These are phyloP conservation scores for Xylaria castorea DNA, from an alignment of 495 filamentous ascomycete species.

Conservation along the genomic window DNA sequence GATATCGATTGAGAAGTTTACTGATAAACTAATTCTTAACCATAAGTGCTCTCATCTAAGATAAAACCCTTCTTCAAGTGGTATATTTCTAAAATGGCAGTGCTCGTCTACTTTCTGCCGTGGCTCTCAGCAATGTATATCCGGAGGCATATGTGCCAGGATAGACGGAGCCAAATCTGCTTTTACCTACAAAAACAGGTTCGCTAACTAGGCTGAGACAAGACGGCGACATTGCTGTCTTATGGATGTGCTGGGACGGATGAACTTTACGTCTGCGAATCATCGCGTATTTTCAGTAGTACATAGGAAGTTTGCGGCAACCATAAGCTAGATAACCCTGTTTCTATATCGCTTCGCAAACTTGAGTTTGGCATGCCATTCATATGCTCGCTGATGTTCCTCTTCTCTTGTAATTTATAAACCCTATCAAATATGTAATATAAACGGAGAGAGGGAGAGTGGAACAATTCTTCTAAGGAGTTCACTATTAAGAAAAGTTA, in stretches of 20 bases:
- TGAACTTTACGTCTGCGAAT: neutral
- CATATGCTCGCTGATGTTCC: neutral
- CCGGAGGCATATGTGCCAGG: neutral
- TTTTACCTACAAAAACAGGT: too few relatives aligned
- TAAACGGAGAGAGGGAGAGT: neutral
- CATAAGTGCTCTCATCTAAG: neutral
- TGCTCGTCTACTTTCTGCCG: too few relatives aligned
- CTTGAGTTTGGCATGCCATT: neutral
- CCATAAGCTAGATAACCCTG: neutral
- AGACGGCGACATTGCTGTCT: neutral
- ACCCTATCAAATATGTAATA: neutral
- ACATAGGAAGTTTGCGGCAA: neutral
- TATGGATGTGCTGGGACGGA: neutral
- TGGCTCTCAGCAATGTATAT: too few relatives aligned
- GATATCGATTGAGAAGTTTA: neutral
- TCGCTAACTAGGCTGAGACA: neutral
- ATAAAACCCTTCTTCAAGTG: neutral
- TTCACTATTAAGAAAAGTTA: neutral
- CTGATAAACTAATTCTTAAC: too few relatives aligned
- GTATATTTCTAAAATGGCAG: neutral
- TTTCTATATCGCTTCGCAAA: neutral
- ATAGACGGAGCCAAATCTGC: neutral
- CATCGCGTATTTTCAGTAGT: neutral
- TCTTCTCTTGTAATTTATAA: neutral
- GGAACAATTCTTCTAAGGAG: neutral